Evolutionary conservation across 805 yeast species (phyloP).

Genomic region (Candida lessepsii): DNA sequence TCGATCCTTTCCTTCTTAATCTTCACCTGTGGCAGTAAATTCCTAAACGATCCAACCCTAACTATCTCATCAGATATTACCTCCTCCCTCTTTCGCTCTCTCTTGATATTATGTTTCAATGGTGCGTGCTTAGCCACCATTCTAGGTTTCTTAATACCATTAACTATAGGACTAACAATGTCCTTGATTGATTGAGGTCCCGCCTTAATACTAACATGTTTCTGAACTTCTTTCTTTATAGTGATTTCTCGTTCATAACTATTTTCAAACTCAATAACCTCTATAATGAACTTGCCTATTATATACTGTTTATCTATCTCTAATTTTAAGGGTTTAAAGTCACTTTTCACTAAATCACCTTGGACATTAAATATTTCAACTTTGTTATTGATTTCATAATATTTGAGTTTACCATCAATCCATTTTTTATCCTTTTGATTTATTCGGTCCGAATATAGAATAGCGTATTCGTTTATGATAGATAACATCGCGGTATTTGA

Average conservation of each 20-base stretch:
- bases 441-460: slow-evolving; percentile 46
- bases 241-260: slow-evolving; percentile 11
- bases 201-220: slow-evolving; percentile 4
- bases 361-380: slow-evolving; percentile 41
- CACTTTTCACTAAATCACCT: slow-evolving; percentile 32
- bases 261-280: slow-evolving; percentile 8
- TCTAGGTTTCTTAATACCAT: neutral
- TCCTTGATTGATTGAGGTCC: slow-evolving; percentile 5
- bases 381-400: slow-evolving; percentile 49
- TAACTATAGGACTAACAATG: slow-evolving; percentile 3
- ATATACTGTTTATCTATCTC: slow-evolving; percentile 12
- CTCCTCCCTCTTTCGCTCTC: neutral
- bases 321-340: slow-evolving; percentile 24
- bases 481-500: slow-evolving; percentile 26
- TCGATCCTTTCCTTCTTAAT: too few species aligned
- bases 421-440: slow-evolving; percentile 48
- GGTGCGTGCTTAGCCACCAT: slow-evolving; percentile 4
- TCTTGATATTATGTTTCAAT: slow-evolving; percentile 2
- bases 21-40: too few species aligned
- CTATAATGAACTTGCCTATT: slow-evolving; percentile 11
- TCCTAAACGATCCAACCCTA: too few species aligned
- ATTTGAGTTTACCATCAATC: slow-evolving; percentile 50
- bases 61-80: too few species aligned
- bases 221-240: slow-evolving; percentile 6
- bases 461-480: slow-evolving; percentile 44